Evolutionary conservation across 1,139 yeast genomes (phyloP).

Genomic region (Yarrowia galli): DNA sequence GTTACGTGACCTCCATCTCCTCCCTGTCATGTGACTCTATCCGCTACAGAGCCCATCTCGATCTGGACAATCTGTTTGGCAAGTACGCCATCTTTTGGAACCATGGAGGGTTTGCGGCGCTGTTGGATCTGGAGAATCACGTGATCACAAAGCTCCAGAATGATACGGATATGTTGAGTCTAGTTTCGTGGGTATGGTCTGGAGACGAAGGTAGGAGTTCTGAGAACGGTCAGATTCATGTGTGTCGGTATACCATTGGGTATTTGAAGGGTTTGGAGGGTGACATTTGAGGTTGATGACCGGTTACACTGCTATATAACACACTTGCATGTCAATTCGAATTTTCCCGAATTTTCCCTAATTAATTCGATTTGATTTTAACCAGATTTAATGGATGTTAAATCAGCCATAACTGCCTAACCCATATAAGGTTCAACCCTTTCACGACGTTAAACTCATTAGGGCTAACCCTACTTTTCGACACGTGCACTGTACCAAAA

Average conservation of each 20-base stretch:
- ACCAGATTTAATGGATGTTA: too few species aligned
- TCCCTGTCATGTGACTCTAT: slow-evolving; percentile 7
- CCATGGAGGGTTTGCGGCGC: slow-evolving; percentile 15
- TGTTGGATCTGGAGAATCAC: slow-evolving; percentile 22
- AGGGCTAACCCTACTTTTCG: slow-evolving; percentile 19
- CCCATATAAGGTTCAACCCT: too few species aligned
- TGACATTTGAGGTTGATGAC: neutral
- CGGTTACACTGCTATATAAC: too few species aligned
- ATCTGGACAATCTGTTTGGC: slow-evolving; percentile 28
- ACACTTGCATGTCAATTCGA: too few species aligned
- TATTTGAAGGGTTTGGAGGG: neutral
- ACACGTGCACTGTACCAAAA: slow-evolving; percentile 10
- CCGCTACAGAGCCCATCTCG: slow-evolving; percentile 9
- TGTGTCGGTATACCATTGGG: neutral
- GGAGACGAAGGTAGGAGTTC: neutral
- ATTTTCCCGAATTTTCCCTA: too few species aligned
- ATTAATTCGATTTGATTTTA: neutral
- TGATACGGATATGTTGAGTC: slow-evolving; percentile 22
- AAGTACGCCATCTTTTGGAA: slow-evolving; percentile 21
- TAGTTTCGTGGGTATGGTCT: slow-evolving; percentile 8
- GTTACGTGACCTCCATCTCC: slow-evolving; percentile 1
- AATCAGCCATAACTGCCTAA: too few species aligned
- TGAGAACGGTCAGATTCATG: slow-evolving; percentile 1
- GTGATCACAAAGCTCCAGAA: slow-evolving; percentile 22
- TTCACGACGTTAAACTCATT: neutral